phyloP scores from a whole-genome alignment of 192 early-diverging fungal genomes.

The Blastocladiella britannica region DNA sequence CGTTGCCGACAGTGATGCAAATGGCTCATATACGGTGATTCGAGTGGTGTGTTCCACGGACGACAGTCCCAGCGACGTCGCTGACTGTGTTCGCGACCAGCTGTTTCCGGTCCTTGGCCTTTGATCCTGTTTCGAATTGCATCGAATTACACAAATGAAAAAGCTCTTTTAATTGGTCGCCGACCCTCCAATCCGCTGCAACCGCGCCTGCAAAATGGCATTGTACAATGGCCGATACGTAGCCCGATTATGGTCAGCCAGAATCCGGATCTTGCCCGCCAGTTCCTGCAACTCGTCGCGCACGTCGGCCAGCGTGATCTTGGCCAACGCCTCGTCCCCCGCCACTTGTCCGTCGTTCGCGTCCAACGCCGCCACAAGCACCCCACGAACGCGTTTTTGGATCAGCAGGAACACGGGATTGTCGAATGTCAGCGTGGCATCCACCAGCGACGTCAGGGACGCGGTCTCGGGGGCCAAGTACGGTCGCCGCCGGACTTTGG shows the following conservation, averaged over 20 bases:
- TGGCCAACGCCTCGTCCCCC: constrained; percentile 8
- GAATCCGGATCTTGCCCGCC: constrained; percentile 11
- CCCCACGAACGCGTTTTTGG: constrained; percentile 9
- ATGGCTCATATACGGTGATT: too few species aligned
- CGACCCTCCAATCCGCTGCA: too few species aligned
- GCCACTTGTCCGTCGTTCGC: background rate
- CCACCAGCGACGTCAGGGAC: constrained; percentile 13
- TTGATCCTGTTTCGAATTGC: too few species aligned
- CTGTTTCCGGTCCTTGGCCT: too few species aligned
- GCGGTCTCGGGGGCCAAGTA: constrained; percentile 7
- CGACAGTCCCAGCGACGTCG: too few species aligned
- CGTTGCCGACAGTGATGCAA: too few species aligned
- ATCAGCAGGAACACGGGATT: constrained; percentile 19
- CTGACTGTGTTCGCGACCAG: too few species aligned
- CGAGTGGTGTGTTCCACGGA: too few species aligned
- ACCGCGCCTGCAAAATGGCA: constrained; percentile 6
- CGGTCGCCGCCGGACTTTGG: constrained; percentile 13
- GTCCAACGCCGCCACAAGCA: constrained; percentile 2
- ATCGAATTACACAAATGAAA: too few species aligned
- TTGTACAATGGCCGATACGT: constrained; percentile 9
- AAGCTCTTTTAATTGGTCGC: too few species aligned
- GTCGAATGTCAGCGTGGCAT: constrained; percentile 20
- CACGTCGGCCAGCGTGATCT: constrained; percentile 13
- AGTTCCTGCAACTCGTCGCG: constrained; percentile 16
- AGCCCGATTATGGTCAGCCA: constrained; percentile 14